phyloP scores from a whole-genome alignment of 2,329 filamentous ascomycete species.

The Monilinia fructicola region DNA sequence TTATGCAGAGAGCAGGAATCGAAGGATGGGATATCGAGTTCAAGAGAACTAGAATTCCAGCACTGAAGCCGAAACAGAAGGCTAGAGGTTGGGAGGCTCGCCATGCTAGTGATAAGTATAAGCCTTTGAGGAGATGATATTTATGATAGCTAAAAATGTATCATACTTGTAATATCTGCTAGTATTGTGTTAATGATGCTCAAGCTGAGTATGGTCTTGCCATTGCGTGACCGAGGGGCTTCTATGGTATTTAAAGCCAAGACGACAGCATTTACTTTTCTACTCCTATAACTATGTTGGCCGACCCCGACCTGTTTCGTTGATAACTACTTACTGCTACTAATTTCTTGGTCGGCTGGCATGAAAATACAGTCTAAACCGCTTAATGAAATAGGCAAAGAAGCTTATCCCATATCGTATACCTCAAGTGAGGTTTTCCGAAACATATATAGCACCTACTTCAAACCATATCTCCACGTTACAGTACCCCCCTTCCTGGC shows the following conservation, averaged over 20 bases:
- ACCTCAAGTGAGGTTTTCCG: not conserved
- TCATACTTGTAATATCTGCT: conserved; percentile 22
- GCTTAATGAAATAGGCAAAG: not conserved
- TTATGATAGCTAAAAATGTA: conserved; percentile 24
- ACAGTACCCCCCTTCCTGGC: too few relatives aligned
- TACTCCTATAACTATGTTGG: not conserved
- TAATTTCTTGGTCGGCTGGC: not conserved
- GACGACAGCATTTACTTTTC: too few relatives aligned
- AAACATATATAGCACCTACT: not conserved
- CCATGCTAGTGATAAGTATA: conserved; percentile 64
- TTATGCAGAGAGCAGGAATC: conserved; percentile 79
- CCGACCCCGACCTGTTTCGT: not conserved
- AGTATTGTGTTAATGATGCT: not conserved
- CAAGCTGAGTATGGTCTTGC: not conserved
- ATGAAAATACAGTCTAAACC: not conserved
- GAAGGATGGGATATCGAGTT: conserved; percentile 81
- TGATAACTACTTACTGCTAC: not conserved
- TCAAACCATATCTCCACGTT: not conserved
- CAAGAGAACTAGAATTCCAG: conserved; percentile 73
- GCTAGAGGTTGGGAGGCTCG: conserved; percentile 66
- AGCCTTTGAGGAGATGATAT: conserved; percentile 42
- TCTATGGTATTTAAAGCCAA: not conserved
- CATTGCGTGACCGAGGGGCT: not conserved
- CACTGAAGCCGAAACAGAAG: conserved; percentile 61
- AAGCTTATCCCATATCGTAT: not conserved